Percentiles rank a stretch among this genome's conserved stretches.
phyloP scores from a whole-genome alignment of 768 basidiomycete genomes.

The Lactarius trivialis region DNA sequence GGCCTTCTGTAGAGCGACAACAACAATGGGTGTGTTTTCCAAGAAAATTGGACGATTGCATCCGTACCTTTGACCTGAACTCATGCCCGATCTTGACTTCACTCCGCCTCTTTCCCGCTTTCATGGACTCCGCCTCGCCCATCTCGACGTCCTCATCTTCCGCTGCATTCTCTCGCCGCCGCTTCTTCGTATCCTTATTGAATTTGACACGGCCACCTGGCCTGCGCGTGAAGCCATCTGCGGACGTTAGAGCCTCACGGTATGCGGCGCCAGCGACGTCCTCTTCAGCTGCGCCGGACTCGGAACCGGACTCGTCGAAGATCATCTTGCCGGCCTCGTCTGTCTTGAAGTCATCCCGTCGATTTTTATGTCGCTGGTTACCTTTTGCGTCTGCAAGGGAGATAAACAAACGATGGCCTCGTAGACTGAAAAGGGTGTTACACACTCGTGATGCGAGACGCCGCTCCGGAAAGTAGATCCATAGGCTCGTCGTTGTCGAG shows the following conservation, averaged over 20 bases:
- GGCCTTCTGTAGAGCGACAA: constrained; percentile 57
- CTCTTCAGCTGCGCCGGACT: constrained; percentile 41
- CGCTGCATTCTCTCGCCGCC: constrained; percentile 63
- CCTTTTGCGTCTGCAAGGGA: constrained; percentile 37
- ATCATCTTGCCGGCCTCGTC: constrained; percentile 82
- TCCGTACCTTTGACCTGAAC: constrained; percentile 89
- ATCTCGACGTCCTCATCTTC: constrained; percentile 63
- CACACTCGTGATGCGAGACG: constrained; percentile 64
- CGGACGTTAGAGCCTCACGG: constrained; percentile 72
- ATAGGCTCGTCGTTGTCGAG: constrained; percentile 91
- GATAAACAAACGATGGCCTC: constrained; percentile 1
- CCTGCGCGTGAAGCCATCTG: constrained; percentile 86
- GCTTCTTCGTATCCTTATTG: constrained; percentile 95
- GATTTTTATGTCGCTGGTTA: constrained; percentile 62
- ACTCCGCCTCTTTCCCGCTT: constrained; percentile 42
- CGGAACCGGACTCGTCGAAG: constrained; percentile 52
- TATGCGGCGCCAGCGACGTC: constrained; percentile 72
- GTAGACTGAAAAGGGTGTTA: constrained; percentile 16
- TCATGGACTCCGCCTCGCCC: constrained; percentile 56
- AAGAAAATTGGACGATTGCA: not conserved
- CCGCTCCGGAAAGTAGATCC: constrained; percentile 83
- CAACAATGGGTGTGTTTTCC: constrained; percentile 13
- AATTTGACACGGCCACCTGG: constrained; percentile 84
- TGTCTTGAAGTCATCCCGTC: constrained; percentile 86
- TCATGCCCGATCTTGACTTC: constrained; percentile 69